phyloP scores from a whole-genome alignment of 768 basidiomycete species.

The Xerocomus potaroensis region DNA sequence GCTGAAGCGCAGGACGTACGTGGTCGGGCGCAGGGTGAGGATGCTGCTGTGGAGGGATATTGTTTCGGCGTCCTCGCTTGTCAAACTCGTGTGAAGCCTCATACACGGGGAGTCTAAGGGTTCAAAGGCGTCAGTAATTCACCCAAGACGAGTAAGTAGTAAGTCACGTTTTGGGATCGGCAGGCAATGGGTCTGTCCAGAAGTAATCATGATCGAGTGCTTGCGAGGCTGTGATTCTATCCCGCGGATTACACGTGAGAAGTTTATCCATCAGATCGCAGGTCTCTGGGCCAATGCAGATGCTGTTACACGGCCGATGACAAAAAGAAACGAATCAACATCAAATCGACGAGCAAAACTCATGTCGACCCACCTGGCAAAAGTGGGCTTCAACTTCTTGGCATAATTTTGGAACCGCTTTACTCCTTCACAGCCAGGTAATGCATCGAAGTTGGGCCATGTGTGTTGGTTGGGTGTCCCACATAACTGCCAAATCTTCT shows the following conservation, averaged over 20 bases:
- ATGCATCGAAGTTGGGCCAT: conserved; percentile 71
- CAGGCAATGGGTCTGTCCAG: conserved; percentile 86
- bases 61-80: conserved; percentile 59
- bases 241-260: conserved; percentile 76
- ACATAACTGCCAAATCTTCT: conserved; percentile 86
- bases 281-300: conserved; percentile 67
- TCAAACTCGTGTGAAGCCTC: conserved; percentile 84
- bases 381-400: conserved; percentile 53
- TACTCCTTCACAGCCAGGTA: conserved; percentile 79
- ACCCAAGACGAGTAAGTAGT: background rate
- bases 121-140: background rate
- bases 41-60: conserved; percentile 24
- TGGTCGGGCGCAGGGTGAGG: conserved; percentile 29
- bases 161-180: conserved; percentile 74
- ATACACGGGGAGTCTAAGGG: conserved; percentile 60
- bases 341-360: background rate
- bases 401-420: conserved; percentile 54
- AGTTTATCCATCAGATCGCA: conserved; percentile 80
- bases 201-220: conserved; percentile 94
- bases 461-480: conserved; percentile 81
- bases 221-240: conserved; percentile 78
- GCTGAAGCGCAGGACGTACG: conserved; percentile 32
- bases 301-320: conserved; percentile 9
- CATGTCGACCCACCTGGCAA: conserved; percentile 49
- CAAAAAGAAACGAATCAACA: too few species aligned